Evolutionary conservation across 495 filamentous ascomycete species (phyloP), one percentile per base, ranked within the genome.

Genomic region (Podospora comata): DNA sequence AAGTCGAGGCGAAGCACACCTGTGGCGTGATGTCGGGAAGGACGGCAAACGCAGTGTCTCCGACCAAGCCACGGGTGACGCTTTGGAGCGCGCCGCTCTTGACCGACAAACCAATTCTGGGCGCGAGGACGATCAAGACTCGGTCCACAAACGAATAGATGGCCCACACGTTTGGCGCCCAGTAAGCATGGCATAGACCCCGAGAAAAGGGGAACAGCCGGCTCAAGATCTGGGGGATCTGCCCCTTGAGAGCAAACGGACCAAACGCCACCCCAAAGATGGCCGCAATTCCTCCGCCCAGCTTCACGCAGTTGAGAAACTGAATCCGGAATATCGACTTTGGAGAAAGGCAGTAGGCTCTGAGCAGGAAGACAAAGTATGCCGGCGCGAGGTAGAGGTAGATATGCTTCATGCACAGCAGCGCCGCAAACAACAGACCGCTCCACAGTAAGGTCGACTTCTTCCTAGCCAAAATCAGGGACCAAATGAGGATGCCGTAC

Each of bases 141-240:
- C 95, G 84, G 71, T 99, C 95, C 0, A 85, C 77, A 72, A 99
- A 97, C 0, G 95, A 97, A 77, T 99, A 99, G 81, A 99, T 86
- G 0, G 95, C 93, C 95, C 95, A 99, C 11, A 97, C 82, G 72
- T 99, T 99, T 1, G 95, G 94, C 2, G 95, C 95, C 95, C 95
- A 99, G 77, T 99, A 99, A 0, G 95, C 95, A 81, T 99, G 95
- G 75, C 93, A 97, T 34, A 99, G 78, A 0, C 95, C 95, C 64
- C 95, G 81, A 1, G 93, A 94, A 77, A 99, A 99, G 4, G 95
- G 95, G 71, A 99, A 99, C 2, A 99, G 83, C 62, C 95, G 83
- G 68, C 88, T 87, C 59, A 96, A 77, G 44, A 99, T 80, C 77
- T 99, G 95, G n/a, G 89, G 81, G n/a, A 96, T 84, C 78, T 98